Evolutionary conservation across 148 eudicot species (phyloP), one percentile per base, ranked within the genome.

Genomic region (Arctostaphylos glauca): DNA sequence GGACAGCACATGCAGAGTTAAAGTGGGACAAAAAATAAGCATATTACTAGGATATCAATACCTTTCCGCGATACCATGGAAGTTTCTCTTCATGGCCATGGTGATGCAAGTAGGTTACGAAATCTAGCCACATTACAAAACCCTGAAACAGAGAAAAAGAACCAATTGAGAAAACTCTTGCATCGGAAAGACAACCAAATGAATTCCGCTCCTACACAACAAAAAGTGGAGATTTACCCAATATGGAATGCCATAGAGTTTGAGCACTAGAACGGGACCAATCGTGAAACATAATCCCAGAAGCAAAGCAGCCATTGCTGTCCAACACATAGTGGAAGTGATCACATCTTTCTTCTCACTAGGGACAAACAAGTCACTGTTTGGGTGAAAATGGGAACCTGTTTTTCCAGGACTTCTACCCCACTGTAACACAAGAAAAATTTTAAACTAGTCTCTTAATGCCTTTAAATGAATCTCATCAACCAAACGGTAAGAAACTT

Each of bases 311-410:
- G 84, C 90, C 93, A 91, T 86, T 43, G 89, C 86, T 6, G 77
- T 59, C 93, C 93, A 91, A 77, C 93, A 91, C 16, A 86, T 48
- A 2, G 93, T 86, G 1, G 93, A 91, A 1, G 90, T 91, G 83
- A 89, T 86, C 64, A 91, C 86, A 81, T 89, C 87, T 60, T 89
- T 86, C 84, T 77, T 86, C 75, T 91, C 91, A 10, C 58, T 81
- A 21, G 91, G 88, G 38, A 74, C 84, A 84, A 89, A 91, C 81
- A 91, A 84, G 18, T 87, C 87, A 46, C 91, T 91, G 80, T 82
- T 80, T 14, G 93, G 93, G 74, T 89, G 38, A 46, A 84, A 91
- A 75, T 89, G 91, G 4, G 93, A 91, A 14, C 93, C 93, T 15
- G 78, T 84, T 83, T 91, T 91, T 64, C 91, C 90, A 3, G 91